Evolutionary conservation across 176 grass and related monocot genomes (phyloP).

Genomic region (Phoenix roebelenii): DNA sequence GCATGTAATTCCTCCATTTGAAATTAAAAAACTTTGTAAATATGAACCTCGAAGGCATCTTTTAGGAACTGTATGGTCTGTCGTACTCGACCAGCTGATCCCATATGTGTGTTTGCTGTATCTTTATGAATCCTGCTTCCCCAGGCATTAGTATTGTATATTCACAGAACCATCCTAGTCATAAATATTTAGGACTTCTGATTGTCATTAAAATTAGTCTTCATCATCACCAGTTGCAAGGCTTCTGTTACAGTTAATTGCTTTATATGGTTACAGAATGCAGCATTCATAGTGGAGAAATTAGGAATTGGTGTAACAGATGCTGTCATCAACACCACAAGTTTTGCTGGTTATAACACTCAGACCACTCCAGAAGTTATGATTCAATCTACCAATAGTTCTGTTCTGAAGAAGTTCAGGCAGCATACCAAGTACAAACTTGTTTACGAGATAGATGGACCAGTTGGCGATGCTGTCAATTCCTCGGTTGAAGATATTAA

Average conservation of each 20-base stretch:
- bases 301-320: constrained; percentile 55
- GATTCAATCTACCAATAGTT: constrained; percentile 76
- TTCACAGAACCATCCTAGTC: too few species aligned
- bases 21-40: too few species aligned
- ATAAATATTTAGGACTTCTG: too few species aligned
- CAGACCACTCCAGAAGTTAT: constrained; percentile 46
- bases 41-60: too few species aligned
- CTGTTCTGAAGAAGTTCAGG: constrained; percentile 65
- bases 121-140: too few species aligned
- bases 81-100: too few species aligned
- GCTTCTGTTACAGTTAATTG: too few species aligned
- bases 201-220: not conserved
- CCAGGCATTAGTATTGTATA: too few species aligned
- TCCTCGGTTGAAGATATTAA: constrained; percentile 57
- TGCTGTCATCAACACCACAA: constrained; percentile 39
- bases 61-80: too few species aligned
- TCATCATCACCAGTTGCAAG: too few species aligned
- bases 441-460: constrained; percentile 59
- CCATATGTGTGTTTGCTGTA: too few species aligned
- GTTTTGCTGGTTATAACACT: constrained; percentile 41
- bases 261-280: constrained; percentile 47
- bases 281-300: constrained; percentile 49
- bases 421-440: constrained; percentile 65
- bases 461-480: constrained; percentile 33
- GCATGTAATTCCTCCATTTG: too few species aligned